Percentiles rank a stretch among this genome's conserved stretches.
These are phyloP conservation scores for Fusarium stilboides DNA, from an alignment of 2,329 filamentous ascomycete genomes.

Conservation along the genomic window DNA sequence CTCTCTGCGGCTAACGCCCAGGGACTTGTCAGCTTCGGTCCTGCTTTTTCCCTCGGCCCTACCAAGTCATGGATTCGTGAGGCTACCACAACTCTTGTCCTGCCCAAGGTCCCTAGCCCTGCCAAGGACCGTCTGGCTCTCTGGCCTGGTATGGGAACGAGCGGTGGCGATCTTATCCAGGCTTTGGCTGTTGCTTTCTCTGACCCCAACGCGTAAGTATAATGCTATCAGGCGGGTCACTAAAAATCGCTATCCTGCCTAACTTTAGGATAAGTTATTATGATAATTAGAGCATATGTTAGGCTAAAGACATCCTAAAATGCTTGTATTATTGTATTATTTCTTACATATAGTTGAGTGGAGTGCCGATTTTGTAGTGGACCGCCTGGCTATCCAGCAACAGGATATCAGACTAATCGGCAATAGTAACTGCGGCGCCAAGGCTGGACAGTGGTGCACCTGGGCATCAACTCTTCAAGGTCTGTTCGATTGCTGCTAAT, in stretches of 20 bases:
- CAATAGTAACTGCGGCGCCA: slow-evolving; percentile 30
- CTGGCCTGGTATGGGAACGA: slow-evolving; percentile 39
- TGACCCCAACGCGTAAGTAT: slow-evolving; percentile 15
- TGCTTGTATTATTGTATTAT: no score
- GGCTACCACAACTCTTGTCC: slow-evolving; percentile 30
- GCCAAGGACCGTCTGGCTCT: slow-evolving; percentile 30
- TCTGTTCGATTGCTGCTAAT: background rate
- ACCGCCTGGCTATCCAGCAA: no score
- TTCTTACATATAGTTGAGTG: no score
- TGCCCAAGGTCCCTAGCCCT: slow-evolving; percentile 28
- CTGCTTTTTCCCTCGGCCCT: slow-evolving; percentile 34
- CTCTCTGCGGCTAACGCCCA: slow-evolving; percentile 3
- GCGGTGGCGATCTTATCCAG: slow-evolving; percentile 32
- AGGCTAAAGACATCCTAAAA: no score
- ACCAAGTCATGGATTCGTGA: slow-evolving; percentile 39
- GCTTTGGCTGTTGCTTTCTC: slow-evolving; percentile 38
- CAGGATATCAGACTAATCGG: background rate
- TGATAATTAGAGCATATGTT: no score
- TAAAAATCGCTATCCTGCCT: no score
- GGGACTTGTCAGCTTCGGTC: slow-evolving; percentile 21
- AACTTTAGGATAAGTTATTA: no score
- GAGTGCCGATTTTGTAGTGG: no score
- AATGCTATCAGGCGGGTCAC: no score
- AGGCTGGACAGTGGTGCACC: slow-evolving; percentile 34
- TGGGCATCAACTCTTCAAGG: slow-evolving; percentile 38